phyloP scores from a whole-genome alignment of 1,139 yeast species.

The Geotrichum fermentans region DNA sequence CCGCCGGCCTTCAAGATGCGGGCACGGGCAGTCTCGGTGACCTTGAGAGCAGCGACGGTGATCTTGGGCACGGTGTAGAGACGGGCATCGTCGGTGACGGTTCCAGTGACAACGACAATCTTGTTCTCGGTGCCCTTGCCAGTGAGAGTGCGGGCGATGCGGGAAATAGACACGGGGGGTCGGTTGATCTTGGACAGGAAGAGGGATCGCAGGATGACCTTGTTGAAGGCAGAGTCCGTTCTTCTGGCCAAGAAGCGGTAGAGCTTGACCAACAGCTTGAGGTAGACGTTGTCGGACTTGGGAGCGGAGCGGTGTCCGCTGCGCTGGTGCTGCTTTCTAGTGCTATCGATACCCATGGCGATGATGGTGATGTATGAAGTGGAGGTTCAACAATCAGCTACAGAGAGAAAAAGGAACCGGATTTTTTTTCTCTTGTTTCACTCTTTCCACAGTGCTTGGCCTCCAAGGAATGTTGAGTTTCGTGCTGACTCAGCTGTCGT shows the following conservation, averaged over 20 bases:
- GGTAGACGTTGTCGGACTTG: slow-evolving; percentile 98
- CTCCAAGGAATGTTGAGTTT: no score
- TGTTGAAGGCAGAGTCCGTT: slow-evolving; percentile 96
- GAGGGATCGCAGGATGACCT: slow-evolving; percentile 87
- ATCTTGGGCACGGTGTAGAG: slow-evolving; percentile 90
- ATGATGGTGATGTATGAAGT: no score
- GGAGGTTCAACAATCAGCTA: no score
- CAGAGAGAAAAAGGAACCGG: no score
- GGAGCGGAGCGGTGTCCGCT: slow-evolving; percentile 98
- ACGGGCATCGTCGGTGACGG: slow-evolving; percentile 98
- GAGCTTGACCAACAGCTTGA: slow-evolving; percentile 93
- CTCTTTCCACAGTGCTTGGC: no score
- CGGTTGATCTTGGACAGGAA: slow-evolving; percentile 98
- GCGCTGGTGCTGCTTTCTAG: slow-evolving; percentile 92
- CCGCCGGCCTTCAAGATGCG: slow-evolving; percentile 98
- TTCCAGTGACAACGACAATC: slow-evolving; percentile 97
- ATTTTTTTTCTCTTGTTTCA: no score
- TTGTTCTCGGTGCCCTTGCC: slow-evolving; percentile 84
- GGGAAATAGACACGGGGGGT: slow-evolving; percentile 97
- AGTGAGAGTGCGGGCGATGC: slow-evolving; percentile 77
- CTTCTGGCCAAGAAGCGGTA: slow-evolving; percentile 99
- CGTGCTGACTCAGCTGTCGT: no score
- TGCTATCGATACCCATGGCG: slow-evolving; percentile 95
- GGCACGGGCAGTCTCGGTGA: slow-evolving; percentile 98
- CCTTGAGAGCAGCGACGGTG: slow-evolving; percentile 97